Conservation (phyloP, 2,329 filamentous ascomycete species). For the Xylariaceae sp. region DNA sequence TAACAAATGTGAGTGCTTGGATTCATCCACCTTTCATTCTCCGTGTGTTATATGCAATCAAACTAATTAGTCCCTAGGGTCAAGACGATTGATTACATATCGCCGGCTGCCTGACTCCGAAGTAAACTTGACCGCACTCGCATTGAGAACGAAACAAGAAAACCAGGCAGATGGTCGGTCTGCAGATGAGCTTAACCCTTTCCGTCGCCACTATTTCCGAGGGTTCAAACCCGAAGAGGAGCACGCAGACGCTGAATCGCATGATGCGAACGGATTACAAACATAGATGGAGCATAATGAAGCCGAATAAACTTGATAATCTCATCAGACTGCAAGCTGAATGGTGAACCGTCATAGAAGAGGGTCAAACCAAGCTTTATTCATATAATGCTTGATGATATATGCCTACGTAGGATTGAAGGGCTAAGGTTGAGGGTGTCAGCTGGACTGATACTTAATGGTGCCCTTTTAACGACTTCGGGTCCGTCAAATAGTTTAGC, state of each 20-base stretch:
- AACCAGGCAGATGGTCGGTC: constrained; percentile 42
- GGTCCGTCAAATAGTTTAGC: not conserved
- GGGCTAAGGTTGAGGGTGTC: not conserved
- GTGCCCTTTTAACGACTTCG: not conserved
- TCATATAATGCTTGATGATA: not conserved
- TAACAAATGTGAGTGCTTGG: constrained; percentile 67
- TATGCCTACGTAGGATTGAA: not conserved
- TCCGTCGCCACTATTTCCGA: constrained; percentile 56
- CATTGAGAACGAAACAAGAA: constrained; percentile 31
- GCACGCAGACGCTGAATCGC: constrained; percentile 8
- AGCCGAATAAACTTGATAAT: too few relatives aligned
- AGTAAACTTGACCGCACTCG: constrained; percentile 45
- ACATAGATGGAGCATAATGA: constrained; percentile 2
- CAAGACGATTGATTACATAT: constrained; percentile 83
- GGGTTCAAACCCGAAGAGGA: constrained; percentile 43
- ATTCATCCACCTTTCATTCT: not conserved
- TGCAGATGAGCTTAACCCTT: constrained; percentile 58
- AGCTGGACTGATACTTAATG: not conserved
- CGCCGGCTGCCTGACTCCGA: constrained; percentile 60
- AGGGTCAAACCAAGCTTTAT: too few relatives aligned
- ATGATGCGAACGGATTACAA: constrained; percentile 2
- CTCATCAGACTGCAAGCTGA: too few relatives aligned
- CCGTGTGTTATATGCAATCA: not conserved
- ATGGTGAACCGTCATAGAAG: too few relatives aligned
- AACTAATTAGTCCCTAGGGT: constrained; percentile 55